Evolutionary conservation across 1,284 basidiomycete species (phyloP), one percentile per base, ranked within the genome.

Genomic region (Melampsora americana): DNA sequence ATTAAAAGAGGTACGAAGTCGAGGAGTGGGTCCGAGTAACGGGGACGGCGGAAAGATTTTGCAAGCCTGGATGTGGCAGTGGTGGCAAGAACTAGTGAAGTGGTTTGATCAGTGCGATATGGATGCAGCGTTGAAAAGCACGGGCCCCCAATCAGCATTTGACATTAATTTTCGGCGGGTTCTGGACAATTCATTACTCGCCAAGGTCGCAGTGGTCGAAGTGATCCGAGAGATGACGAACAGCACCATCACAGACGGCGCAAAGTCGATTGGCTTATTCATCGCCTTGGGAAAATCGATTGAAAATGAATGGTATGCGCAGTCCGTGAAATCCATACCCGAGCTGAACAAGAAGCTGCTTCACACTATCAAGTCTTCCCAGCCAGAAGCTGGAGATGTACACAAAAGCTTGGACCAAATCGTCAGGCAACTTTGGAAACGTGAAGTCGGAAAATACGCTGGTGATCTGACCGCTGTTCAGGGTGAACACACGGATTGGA

Each of bases 31-130:
- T 62, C 66, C 67, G 12, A 44, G 48, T 1, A 66, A 74, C 35
- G 71, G 65, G 1, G 64, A 72, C 18, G 71, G 71, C 12, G 71
- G 71, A 30, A 66, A 74, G 46, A 53, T 74, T 3, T 44, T 74
- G 12, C 71, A 74, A 48, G 71, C 71, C 1, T 74, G 71, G 71
- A 74, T 74, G 71, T 74, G 71, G 71, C 28, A 67, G 30, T 74
- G 71, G 71, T 74, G 71, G 71, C 23, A 9, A 18, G 71, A 59
- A 26, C 35, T 74, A 20, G 66, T 59, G 23, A 39, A n/a, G 3
- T 74, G 65, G 62, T 74, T 74, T 35, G 71, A 74, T 44, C 2
- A 39, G 7, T 32, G 39, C 39, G 39, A 42, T 42, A 6, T 66
- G 26, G 65, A 74, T 28, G 42, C 62, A 12, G 44, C 61, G 12